These are phyloP conservation scores for Trichoderma breve DNA, from an alignment of 2,329 filamentous ascomycete species.

Conservation along the genomic window DNA sequence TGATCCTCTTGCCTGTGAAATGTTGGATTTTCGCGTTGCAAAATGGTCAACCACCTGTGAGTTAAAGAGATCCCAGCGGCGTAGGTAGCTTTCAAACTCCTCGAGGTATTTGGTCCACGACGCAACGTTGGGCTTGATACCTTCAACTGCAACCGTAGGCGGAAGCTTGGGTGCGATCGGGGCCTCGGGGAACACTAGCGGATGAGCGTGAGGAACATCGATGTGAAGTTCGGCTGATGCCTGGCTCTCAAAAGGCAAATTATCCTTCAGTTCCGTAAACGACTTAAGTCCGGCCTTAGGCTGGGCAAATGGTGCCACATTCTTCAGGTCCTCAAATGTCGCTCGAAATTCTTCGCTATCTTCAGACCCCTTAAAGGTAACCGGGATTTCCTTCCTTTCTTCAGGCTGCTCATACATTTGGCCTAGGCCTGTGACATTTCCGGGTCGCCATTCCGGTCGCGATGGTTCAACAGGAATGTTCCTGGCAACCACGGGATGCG, in stretches of 20 bases:
- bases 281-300: conserved; percentile 51
- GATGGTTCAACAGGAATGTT: conserved; percentile 59
- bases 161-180: conserved; percentile 52
- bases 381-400: conserved; percentile 29
- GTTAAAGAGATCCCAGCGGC: conserved; percentile 50
- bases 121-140: conserved; percentile 41
- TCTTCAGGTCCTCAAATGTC: conserved; percentile 54
- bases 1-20: conserved; percentile 38
- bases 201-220: conserved; percentile 34
- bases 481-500: conserved; percentile 36
- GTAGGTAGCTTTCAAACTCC: conserved; percentile 55
- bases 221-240: conserved; percentile 44
- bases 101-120: conserved; percentile 52
- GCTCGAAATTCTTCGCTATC: conserved; percentile 55
- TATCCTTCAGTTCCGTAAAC: conserved; percentile 54
- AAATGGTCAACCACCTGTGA: conserved; percentile 56
- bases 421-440: conserved; percentile 38
- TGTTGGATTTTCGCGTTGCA: conserved; percentile 46
- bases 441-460: conserved; percentile 58
- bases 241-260: conserved; percentile 55
- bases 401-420: conserved; percentile 23
- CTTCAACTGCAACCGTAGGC: conserved; percentile 40
- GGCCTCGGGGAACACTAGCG: conserved; percentile 46
- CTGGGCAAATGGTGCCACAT: conserved; percentile 54
- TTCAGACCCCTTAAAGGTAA: conserved; percentile 50